Evolutionary conservation across 2,329 filamentous ascomycete species (phyloP), one percentile per base, ranked within the genome.

Genomic region (Herpomyces periplanetae): DNA sequence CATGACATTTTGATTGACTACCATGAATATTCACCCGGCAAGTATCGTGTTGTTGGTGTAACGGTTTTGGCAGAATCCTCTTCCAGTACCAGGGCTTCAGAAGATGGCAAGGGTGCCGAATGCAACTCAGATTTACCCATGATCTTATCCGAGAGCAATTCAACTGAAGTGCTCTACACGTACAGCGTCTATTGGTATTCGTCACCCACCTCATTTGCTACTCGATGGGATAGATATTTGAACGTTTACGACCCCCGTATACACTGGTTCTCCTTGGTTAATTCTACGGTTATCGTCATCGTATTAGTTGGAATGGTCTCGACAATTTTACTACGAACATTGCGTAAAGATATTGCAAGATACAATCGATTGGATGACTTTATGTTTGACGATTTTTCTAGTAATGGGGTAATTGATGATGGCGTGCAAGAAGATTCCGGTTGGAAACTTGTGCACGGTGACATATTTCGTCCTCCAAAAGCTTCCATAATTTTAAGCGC

Each of bases 241-340:
- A 75, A 91, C 33, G 75, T 96, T 12, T 84, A 73, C 34, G 73
- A 91, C 37, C 73, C 80, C 20, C 84, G 80, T 45, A 91, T 96
- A 30, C 80, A 96, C 39, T 96, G 80, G 80, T 87, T 91, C 44
- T 88, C 73, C 23, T 56, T 96, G 19, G 65, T 91, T 41, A 87
- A 87, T 40, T 88, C 73, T 13, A 66, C 80, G 19, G 59, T 91
- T 17, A 85, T 96, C 25, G 73, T 96, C 19, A 51, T 87, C 18
- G 80, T 91, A 39, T 47, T 91, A 15, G 60, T 75, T 13, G 54
- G 71, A 17, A 87, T 80, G 30, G 80, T 96, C 26, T 62, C 63
- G 38, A 85, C 73, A n/a, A 68, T 91, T 17, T 48, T 96, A 8
- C 47, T 85, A 21, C 56, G 75, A 20, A 71, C 75, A 1, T 44